A percentile compares a stretch with the other conserved stretches of the same genome.
Conservation (phyloP, 345 rosid genomes). For the Syzygium oleosum region DNA sequence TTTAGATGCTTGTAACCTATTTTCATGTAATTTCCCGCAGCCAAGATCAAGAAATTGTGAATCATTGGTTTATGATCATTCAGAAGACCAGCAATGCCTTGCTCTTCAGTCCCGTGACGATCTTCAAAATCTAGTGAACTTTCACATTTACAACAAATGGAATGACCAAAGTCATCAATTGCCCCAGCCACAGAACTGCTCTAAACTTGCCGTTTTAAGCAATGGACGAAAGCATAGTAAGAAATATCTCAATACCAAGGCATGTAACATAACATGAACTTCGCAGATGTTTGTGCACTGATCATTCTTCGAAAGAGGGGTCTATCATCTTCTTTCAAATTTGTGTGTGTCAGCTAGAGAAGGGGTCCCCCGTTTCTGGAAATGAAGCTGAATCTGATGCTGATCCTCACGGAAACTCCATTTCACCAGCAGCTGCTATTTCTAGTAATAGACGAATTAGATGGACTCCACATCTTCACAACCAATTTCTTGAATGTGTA, state of each 20-base stretch:
- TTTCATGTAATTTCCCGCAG: not conserved
- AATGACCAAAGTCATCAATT: not conserved
- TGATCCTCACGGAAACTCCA: not conserved
- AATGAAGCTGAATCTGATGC: not conserved
- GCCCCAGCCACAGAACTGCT: not conserved
- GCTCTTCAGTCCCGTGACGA: not conserved
- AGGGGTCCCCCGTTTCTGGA: not conserved
- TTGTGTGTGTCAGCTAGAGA: not conserved
- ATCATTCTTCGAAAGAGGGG: not conserved
- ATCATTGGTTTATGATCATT: not conserved
- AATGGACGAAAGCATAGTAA: not conserved
- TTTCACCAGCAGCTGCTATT: not conserved
- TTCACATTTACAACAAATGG: not conserved
- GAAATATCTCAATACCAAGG: not conserved
- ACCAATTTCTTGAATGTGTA: slow-evolving; percentile 21
- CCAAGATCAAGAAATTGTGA: not conserved
- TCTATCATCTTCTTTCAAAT: not conserved
- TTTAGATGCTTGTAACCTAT: not conserved
- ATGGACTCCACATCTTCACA: slow-evolving; percentile 28
- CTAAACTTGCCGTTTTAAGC: not conserved
- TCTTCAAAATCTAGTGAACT: not conserved
- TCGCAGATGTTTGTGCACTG: not conserved
- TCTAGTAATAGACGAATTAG: slow-evolving; percentile 11
- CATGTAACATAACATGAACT: not conserved
- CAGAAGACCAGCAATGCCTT: not conserved